phyloP scores from a whole-genome alignment of 768 basidiomycete genomes.

The Boletus fagicola region DNA sequence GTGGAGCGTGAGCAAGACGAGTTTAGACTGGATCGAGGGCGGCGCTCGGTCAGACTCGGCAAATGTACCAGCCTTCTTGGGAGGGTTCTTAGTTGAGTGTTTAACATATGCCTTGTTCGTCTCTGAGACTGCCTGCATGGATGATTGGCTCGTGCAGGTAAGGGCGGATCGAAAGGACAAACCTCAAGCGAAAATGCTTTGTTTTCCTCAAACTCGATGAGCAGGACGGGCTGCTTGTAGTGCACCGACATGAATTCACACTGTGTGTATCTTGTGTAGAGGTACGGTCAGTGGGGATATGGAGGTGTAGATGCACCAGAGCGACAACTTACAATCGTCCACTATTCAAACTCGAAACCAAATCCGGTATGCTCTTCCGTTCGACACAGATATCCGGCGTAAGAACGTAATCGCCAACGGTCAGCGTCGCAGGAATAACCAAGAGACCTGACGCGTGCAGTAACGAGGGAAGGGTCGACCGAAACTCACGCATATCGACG shows the following conservation, averaged over 20 bases:
- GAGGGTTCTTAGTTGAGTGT: slow-evolving; percentile 51
- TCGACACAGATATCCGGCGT: slow-evolving; percentile 96
- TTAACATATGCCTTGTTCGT: slow-evolving; percentile 63
- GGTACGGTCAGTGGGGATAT: background rate
- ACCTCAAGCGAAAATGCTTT: slow-evolving; percentile 92
- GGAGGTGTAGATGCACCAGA: background rate
- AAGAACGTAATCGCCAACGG: slow-evolving; percentile 94
- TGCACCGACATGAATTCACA: slow-evolving; percentile 96
- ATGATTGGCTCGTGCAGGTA: background rate
- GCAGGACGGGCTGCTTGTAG: slow-evolving; percentile 88
- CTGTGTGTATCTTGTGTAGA: slow-evolving; percentile 75
- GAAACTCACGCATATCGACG: slow-evolving; percentile 96
- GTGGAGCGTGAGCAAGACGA: slow-evolving; percentile 82
- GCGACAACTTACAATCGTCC: slow-evolving; percentile 80
- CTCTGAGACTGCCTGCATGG: slow-evolving; percentile 57
- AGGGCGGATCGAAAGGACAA: slow-evolving; percentile 14
- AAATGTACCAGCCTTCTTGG: slow-evolving; percentile 41
- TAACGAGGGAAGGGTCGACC: slow-evolving; percentile 86
- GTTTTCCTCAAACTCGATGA: slow-evolving; percentile 98
- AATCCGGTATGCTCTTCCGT: slow-evolving; percentile 89
- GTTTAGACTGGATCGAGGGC: slow-evolving; percentile 81
- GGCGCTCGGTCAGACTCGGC: slow-evolving; percentile 35
- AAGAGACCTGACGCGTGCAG: slow-evolving; percentile 78
- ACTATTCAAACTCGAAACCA: slow-evolving; percentile 91
- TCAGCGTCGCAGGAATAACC: slow-evolving; percentile 88